These are phyloP conservation scores for Truncatella angustata DNA, from an alignment of 2,329 filamentous ascomycete species.

Conservation along the genomic window DNA sequence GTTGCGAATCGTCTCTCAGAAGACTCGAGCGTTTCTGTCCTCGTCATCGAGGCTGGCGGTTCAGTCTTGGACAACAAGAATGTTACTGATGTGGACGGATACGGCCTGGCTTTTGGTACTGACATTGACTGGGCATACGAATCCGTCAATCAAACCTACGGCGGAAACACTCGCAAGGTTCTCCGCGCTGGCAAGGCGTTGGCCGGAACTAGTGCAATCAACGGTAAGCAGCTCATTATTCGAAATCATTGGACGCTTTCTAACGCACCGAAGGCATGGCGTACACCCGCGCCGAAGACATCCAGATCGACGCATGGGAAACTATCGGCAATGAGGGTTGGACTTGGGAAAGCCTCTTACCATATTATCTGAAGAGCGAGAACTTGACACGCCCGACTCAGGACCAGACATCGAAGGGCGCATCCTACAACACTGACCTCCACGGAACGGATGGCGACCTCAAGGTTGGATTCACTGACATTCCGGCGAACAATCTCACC, in stretches of 20 bases:
- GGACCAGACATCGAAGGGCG: not conserved
- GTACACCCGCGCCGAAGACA: constrained; percentile 31
- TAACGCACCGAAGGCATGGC: constrained; percentile 33
- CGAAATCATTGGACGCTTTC: too few relatives aligned
- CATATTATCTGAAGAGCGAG: constrained; percentile 23
- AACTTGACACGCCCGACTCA: constrained; percentile 12
- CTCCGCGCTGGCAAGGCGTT: constrained; percentile 9
- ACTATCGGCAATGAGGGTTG: constrained; percentile 33
- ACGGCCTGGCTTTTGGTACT: constrained; percentile 6
- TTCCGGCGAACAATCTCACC: constrained; percentile 21
- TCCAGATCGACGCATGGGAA: constrained; percentile 36
- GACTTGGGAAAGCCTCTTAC: constrained; percentile 28
- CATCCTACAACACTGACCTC: too few relatives aligned
- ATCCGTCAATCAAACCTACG: constrained; percentile 3
- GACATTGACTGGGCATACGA: constrained; percentile 8
- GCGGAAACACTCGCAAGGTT: not conserved
- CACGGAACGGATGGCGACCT: constrained; percentile 28
- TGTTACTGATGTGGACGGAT: not conserved
- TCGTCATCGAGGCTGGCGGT: constrained; percentile 9
- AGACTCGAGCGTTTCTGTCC: not conserved
- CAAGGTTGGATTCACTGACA: constrained; percentile 26
- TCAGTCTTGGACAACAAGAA: constrained; percentile 6
- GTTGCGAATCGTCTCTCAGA: not conserved
- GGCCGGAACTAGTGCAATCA: constrained; percentile 8
- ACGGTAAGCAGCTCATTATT: too few relatives aligned